Base-by-base conservation (phyloP, 225 moss, liverwort and hornwort species). In the Physcomitrium patens region DNA sequence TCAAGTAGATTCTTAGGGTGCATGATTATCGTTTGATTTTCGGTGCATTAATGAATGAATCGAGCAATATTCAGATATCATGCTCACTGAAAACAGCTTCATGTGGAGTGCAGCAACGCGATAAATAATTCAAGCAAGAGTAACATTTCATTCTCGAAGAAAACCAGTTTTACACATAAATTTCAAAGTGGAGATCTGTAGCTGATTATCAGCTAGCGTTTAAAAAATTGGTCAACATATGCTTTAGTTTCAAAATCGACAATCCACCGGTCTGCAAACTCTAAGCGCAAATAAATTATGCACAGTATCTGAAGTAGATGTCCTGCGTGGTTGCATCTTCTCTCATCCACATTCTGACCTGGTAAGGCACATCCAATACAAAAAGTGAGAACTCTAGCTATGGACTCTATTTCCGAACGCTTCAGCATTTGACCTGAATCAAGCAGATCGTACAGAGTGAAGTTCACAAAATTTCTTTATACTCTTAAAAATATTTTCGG, bases 161-260 rank as follows among this genome's bases (percentile, higher is more conserved):
- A 17, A 12, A 50, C 49, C 4, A 60, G 17, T 45, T 1, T 17
- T 60, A 12, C 20, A 9, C 54, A n/a, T 45, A 7, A 5, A 16
- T 65, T 51, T 63, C 61, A 78, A 74, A 31, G 69, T 51, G 68
- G 16, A 17, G 3, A 43, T 4, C 31, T 24, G 47, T n/a, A 48
- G 60, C 46, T 28, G 23, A 24, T 8, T 55, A 16, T 51, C 27
- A 0, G 0, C 37, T 9, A 13, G 11, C 17, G 74, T 24, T 48
- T 61, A 67, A 15, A 22, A 66, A 65, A 73, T 17, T 16, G 43
- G 9, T 52, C 53, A 43, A 9, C 76, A 64, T 62, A 76, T 53
- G 51, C 48, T 28, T 13, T 27, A 56, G 56, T 51, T 70, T 70
- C 61, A 70, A 62, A 84, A 80, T 50, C 74, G 80, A 70, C 61